Evolutionary conservation across 1,284 basidiomycete genomes (phyloP).

Genomic region (Cutaneotrichosporon cutaneum): DNA sequence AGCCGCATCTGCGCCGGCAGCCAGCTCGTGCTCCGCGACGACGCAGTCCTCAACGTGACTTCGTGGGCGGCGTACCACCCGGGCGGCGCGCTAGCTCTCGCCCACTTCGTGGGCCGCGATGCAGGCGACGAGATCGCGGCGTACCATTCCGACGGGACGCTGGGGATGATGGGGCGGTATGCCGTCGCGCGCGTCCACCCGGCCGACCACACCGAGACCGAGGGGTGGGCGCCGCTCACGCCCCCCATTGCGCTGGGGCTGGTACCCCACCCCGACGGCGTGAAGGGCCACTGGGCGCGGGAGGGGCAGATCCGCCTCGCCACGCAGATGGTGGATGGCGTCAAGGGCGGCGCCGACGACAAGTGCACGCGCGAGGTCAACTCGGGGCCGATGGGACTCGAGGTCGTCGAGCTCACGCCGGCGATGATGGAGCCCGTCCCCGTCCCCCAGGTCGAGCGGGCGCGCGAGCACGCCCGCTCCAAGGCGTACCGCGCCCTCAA

Average conservation of each 20-base stretch:
- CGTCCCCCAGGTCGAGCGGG: slow-evolving; percentile 59
- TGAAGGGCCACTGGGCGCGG: slow-evolving; percentile 45
- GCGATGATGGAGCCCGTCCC: slow-evolving; percentile 52
- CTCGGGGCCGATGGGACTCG: not conserved
- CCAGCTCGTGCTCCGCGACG: slow-evolving; percentile 73
- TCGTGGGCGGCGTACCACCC: slow-evolving; percentile 85
- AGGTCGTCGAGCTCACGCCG: slow-evolving; percentile 30
- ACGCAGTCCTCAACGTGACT: slow-evolving; percentile 74
- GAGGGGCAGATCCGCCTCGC: slow-evolving; percentile 45
- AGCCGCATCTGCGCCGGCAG: slow-evolving; percentile 68
- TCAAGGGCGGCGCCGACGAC: not conserved
- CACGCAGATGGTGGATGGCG: slow-evolving; percentile 2
- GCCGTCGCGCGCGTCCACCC: slow-evolving; percentile 69
- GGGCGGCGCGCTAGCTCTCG: slow-evolving; percentile 82
- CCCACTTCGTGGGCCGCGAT: slow-evolving; percentile 95
- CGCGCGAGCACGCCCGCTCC: slow-evolving; percentile 69
- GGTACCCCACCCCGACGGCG: slow-evolving; percentile 57
- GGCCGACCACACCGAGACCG: slow-evolving; percentile 18
- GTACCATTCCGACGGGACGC: slow-evolving; percentile 73
- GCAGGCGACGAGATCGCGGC: slow-evolving; percentile 92
- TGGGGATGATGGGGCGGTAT: slow-evolving; percentile 67
- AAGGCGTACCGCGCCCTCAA: slow-evolving; percentile 79
- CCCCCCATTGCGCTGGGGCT: slow-evolving; percentile 88
- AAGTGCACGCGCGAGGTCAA: slow-evolving; percentile 3
- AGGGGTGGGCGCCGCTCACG: slow-evolving; percentile 73